Percentiles rank a stretch among this genome's conserved stretches.
phyloP scores from a whole-genome alignment of 2,329 filamentous ascomycete genomes.

The Monosporascus cannonballus region DNA sequence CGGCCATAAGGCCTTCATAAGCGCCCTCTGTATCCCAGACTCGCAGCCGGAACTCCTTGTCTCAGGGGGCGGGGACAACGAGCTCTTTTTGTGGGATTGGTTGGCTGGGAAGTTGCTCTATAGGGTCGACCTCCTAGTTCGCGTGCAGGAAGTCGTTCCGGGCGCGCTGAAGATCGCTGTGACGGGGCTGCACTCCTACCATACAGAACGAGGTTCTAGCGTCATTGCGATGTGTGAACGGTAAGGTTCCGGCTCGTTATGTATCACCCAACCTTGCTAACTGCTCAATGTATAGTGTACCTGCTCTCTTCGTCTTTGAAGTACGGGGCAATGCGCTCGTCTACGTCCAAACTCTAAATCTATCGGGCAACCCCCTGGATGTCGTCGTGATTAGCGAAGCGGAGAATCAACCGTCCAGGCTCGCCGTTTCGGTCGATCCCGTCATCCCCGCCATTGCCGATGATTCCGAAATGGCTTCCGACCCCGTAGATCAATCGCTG shows the following conservation, averaged over 20 bases:
- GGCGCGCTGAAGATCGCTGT: constrained; percentile 40
- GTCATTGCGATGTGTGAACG: constrained; percentile 38
- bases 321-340: constrained; percentile 46
- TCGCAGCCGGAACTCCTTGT: constrained; percentile 58
- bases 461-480: constrained; percentile 2
- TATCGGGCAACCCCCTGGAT: constrained; percentile 63
- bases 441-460: constrained; percentile 13
- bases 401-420: constrained; percentile 13
- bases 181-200: constrained; percentile 32
- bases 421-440: constrained; percentile 37
- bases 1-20: constrained; percentile 82
- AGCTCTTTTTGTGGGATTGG: constrained; percentile 83
- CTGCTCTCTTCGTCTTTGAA: constrained; percentile 62
- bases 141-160: constrained; percentile 31
- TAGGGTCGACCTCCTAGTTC: constrained; percentile 44
- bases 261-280: constrained; percentile 14
- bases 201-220: constrained; percentile 18
- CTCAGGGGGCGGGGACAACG: constrained; percentile 80
- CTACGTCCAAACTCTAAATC: constrained; percentile 42
- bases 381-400: constrained; percentile 22
- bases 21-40: constrained; percentile 61
- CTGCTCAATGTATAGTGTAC: constrained; percentile 32
- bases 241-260: constrained; percentile 29
- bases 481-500: constrained; percentile 5
- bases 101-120: constrained; percentile 44